Evolutionary conservation across 306 rosid genomes (phyloP), one percentile per base, ranked within the genome.

Genomic region (Quercus rubra): DNA sequence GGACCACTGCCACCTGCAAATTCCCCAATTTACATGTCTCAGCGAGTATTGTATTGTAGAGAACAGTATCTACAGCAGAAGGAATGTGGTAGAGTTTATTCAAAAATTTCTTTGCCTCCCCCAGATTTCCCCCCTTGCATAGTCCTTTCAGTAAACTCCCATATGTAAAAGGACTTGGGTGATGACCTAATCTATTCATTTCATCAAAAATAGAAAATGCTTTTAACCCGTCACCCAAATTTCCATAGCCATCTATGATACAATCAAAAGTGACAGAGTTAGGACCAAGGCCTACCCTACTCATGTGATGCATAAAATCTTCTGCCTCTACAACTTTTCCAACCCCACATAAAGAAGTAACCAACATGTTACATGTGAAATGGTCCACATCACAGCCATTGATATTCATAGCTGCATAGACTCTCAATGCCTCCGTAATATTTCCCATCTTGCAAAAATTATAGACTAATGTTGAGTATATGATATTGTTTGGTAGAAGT

Each of bases 381-480:
- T 59, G 84, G 80, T 89, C 91, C 19, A 86, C 81, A 73, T 68
- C 80, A 35, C 78, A 80, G 33, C 91, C 92, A 43, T 73, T 59
- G 71, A 4, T 79, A 79, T 85, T 90, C 97, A 92, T 92, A 82
- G 75, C 86, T 69, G 85, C 84, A 84, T 90, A 90, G 67, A 73
- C 73, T 73, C 82, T 89, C 59, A 89, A 81, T 28, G 95, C 97
- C 81, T 80, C 91, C 25, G 78, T 73, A 76, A 83, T 77, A 74
- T 87, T 86, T 66, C 90, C 87, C 88, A 70, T 81, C 90, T 89
- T 90, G 84, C 97, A 87, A 82, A 74, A 85, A 80, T 86, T 83
- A 84, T 87, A 90, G 74, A 90, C 88, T 82, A 92, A 87, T 61
- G 91, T 90, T 67, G 95, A 89, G 84, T 77, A 89, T 81, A 92